Evolutionary conservation across 257 asterid genomes (phyloP), one percentile per base, ranked within the genome.

Genomic region (Rubia yunnanensis): DNA sequence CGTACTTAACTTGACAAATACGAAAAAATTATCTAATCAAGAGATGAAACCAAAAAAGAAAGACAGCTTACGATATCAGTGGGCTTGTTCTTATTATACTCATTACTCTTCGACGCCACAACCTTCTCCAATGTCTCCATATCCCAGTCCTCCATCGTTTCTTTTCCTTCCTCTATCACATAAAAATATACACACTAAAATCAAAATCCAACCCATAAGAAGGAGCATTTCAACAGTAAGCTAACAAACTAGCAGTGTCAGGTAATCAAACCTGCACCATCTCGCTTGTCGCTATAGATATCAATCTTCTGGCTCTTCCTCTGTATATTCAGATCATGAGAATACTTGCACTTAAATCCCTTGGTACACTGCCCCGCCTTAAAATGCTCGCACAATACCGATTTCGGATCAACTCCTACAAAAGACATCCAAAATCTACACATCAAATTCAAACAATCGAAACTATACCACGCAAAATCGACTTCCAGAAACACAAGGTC

Each of bases 121-220:
- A 87, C 96, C 89, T 92, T 78, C 85, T 86, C 95, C 84, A 92
- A 54, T 17, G 73, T 86, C 78, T 86, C 98, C 73, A 72, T 94
- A 77, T 91, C 98, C 98, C 99, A 94, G 44, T 94, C 97, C 62
- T 88, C 99, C 99, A 94, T 94, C 0, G 97, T 86, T 70, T 71
- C 89, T 39, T 69, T 44, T 20, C 60, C 80, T 27, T 75, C 53
- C 63, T 70, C 70, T 72, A 4, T 64, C 64, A 15, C 59, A 50
- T 11, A 35, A 54, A 67, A 14, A 50, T 76, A 36, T 15, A 50
- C 24, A 65, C 62, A 71, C 10, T 52, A 53, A 56, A 49, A 31
- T 71, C 46, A 55, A 59, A 57, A 69, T 32, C 30, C 61, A 26
- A 34, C 69, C 23, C 22, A 64, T 27, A 7, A 30, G 11, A 28